Percentiles rank a stretch among this genome's conserved stretches.
phyloP scores from a whole-genome alignment of 345 rosid genomes.

The Theobroma cacao region DNA sequence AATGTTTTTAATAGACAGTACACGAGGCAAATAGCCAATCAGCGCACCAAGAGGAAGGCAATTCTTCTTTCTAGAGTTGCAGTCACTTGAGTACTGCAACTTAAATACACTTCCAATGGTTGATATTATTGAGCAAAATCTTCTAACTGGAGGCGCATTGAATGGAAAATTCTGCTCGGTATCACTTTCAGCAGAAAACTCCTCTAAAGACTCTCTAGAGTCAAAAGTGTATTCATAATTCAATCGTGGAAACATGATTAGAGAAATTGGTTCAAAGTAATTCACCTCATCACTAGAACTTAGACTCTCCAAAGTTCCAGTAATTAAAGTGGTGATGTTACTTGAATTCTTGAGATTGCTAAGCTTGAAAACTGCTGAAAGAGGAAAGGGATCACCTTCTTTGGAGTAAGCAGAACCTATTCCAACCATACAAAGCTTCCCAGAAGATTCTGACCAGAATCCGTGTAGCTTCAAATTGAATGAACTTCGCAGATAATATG shows the following conservation, averaged over 20 bases:
- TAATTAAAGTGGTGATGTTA: conserved; percentile 36
- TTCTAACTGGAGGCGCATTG: not conserved
- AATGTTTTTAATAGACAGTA: conserved; percentile 24
- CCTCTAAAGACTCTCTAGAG: conserved; percentile 11
- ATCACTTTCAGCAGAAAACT: conserved; percentile 15
- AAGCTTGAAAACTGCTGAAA: conserved; percentile 41
- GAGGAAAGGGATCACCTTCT: conserved; percentile 12
- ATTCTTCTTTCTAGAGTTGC: conserved; percentile 16
- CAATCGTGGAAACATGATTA: conserved; percentile 34
- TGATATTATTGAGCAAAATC: conserved; percentile 23
- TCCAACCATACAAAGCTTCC: conserved; percentile 55
- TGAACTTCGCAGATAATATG: not conserved
- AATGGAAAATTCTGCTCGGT: conserved; percentile 12
- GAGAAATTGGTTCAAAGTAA: conserved; percentile 35
- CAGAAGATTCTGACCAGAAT: conserved; percentile 41
- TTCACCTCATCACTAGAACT: conserved; percentile 17
- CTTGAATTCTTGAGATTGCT: conserved; percentile 24
- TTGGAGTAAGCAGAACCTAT: conserved; percentile 11
- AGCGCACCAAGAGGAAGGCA: conserved; percentile 23
- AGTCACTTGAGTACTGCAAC: conserved; percentile 20
- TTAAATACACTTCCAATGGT: conserved; percentile 10
- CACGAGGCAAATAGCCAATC: conserved; percentile 21
- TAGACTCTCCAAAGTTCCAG: conserved; percentile 42
- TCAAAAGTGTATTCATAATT: conserved; percentile 18
- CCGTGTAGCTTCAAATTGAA: conserved; percentile 36